Evolutionary conservation across 495 filamentous ascomycete genomes (phyloP), one percentile per base, ranked within the genome.

Genomic region (Xylaria nigripes): DNA sequence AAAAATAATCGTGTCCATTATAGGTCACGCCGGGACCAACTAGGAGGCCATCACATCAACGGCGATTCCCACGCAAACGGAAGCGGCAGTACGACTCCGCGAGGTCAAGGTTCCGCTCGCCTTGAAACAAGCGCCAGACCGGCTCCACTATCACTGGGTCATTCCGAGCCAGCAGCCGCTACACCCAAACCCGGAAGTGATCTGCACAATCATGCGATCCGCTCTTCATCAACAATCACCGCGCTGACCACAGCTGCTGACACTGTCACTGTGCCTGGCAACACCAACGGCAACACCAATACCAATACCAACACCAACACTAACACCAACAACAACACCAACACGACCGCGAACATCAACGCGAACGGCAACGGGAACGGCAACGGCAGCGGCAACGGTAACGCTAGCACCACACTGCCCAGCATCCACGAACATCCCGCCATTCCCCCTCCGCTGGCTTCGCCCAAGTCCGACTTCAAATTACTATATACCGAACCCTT

Each of bases 371-470:
- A 51, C 49, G 44, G 54, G 19, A 9, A 32, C 36, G 29, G 32
- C 18, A 45, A 40, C 45, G 32, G 50, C 49, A 24, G 47, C 48
- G 18, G n/a, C 55, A 45, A 21, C 40, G 34, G 21, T 15, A 34
- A 3, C n/a, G n/a, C 1, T 47, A 41, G 45, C 48, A 49, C 56
- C 25, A 47, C 59, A 43, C 53, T 67, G 1, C 59, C 64, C 2
- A 61, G 61, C 44, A 64, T 67, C 40, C 45, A 57, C 56, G 64
- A 64, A 25, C 19, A 60, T 13, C 55, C 57, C 25, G 55, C 60
- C 23, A 51, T 49, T 16, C 25, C 53, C 13, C 38, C 49, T 23
- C 23, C 43, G 19, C 16, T 42, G 8, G 22, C 32, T 15, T 21
- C 42, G 9, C 18, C 30, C 18, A 23, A n/a, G 19, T 46, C 29